These are phyloP conservation scores for Guyanaporus albipodus DNA, from an alignment of 768 basidiomycete species.

Conservation along the genomic window DNA sequence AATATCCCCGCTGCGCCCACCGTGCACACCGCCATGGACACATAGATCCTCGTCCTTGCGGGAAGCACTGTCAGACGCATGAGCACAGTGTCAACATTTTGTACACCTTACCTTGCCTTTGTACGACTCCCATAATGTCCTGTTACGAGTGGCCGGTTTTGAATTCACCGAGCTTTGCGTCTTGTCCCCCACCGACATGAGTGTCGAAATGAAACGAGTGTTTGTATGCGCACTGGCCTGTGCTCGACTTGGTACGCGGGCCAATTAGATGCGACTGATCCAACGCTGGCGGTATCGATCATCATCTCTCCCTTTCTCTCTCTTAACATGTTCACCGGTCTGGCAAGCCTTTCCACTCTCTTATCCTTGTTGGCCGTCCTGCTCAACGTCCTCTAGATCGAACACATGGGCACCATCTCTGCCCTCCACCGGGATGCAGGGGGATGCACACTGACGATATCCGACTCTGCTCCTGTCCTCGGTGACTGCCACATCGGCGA, in stretches of 20 bases:
- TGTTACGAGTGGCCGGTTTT: conserved; percentile 6
- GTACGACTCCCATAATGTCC: conserved; percentile 43
- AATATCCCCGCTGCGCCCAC: conserved; percentile 45
- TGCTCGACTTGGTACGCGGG: no score
- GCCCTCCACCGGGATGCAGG: conserved; percentile 59
- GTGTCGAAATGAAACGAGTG: neutral
- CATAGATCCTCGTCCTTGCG: conserved; percentile 46
- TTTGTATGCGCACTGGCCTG: no score
- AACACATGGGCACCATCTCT: conserved; percentile 79
- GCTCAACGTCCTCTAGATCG: conserved; percentile 54
- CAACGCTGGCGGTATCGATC: no score
- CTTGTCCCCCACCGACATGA: conserved; percentile 17
- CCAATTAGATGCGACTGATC: no score
- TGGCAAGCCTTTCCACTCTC: conserved; percentile 44
- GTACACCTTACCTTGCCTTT: conserved; percentile 29
- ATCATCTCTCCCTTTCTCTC: no score
- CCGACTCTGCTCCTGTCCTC: conserved; percentile 66
- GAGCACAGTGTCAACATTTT: conserved; percentile 9
- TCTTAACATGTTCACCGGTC: conserved; percentile 67
- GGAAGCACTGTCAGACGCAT: conserved; percentile 44
- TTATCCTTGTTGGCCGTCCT: neutral
- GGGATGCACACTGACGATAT: conserved; percentile 82
- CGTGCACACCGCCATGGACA: conserved; percentile 47
- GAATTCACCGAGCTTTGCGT: neutral
- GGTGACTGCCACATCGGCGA: conserved; percentile 91